Percentiles rank a stretch among this genome's conserved stretches.
These are phyloP conservation scores for Cercospora canescens DNA, from an alignment of 2,329 filamentous ascomycete genomes.

Conservation along the genomic window DNA sequence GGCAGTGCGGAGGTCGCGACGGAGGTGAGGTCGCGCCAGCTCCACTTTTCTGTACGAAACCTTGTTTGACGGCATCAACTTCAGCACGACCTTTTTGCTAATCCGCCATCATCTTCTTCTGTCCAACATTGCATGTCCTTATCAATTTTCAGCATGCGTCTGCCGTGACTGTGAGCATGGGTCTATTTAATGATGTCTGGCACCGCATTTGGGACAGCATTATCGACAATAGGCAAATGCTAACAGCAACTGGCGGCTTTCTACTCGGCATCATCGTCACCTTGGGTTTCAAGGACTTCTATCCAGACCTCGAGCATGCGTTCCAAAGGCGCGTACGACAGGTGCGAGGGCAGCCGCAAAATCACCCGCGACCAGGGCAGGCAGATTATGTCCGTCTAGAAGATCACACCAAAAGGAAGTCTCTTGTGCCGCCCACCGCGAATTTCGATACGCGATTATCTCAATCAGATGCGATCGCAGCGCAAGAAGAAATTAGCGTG, in stretches of 20 bases:
- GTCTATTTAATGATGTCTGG: slow-evolving; percentile 27
- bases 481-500: slow-evolving; percentile 56
- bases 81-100: background rate
- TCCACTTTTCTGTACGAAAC: slow-evolving; percentile 11
- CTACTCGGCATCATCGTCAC: slow-evolving; percentile 74
- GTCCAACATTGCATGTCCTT: background rate
- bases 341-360: slow-evolving; percentile 24
- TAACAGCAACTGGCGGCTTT: slow-evolving; percentile 53
- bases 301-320: slow-evolving; percentile 69
- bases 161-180: slow-evolving; percentile 16
- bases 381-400: slow-evolving; percentile 33
- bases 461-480: background rate
- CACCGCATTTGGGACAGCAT: slow-evolving; percentile 32
- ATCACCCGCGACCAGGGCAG: slow-evolving; percentile 30
- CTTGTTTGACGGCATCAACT: background rate
- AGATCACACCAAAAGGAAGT: slow-evolving; percentile 30
- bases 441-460: slow-evolving; percentile 17
- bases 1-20: slow-evolving; percentile 3
- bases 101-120: background rate
- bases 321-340: slow-evolving; percentile 51
- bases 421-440: background rate
- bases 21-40: slow-evolving; percentile 3
- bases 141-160: background rate
- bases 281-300: slow-evolving; percentile 76
- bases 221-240: slow-evolving; percentile 35